These are phyloP conservation scores for Tetrapisispora nanseiensis DNA, from an alignment of 805 yeast species.

Conservation along the genomic window DNA sequence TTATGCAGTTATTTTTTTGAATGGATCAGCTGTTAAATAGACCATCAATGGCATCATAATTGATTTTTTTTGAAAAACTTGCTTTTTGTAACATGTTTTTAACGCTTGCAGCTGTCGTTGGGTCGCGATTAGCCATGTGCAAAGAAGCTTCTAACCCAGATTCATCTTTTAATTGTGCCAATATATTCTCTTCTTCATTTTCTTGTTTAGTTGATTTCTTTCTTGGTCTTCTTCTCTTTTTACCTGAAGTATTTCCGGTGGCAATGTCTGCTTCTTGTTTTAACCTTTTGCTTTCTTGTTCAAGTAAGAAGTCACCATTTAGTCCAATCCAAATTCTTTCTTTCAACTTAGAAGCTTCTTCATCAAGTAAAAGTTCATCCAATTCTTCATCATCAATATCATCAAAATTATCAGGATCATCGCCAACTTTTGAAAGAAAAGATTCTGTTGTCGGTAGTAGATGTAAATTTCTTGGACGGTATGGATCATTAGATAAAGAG, in stretches of 20 bases:
- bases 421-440: slow-evolving; percentile 42
- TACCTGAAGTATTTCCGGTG: slow-evolving; percentile 61
- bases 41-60: slow-evolving; percentile 69
- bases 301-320: slow-evolving; percentile 75
- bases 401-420: slow-evolving; percentile 52
- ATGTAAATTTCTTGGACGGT: slow-evolving; percentile 47
- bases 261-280: slow-evolving; percentile 80
- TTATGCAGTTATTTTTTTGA: background rate
- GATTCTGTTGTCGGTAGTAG: slow-evolving; percentile 50
- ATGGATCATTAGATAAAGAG: slow-evolving; percentile 32
- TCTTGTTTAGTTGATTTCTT: slow-evolving; percentile 13
- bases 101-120: slow-evolving; percentile 71
- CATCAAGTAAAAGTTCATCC: slow-evolving; percentile 47
- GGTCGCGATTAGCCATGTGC: slow-evolving; percentile 28
- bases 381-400: slow-evolving; percentile 84
- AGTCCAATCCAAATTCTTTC: slow-evolving; percentile 84
- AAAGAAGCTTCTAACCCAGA: slow-evolving; percentile 34
- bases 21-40: slow-evolving; percentile 23
- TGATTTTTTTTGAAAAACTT: slow-evolving; percentile 78
- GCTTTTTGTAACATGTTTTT: slow-evolving; percentile 66
- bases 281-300: slow-evolving; percentile 74
- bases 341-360: slow-evolving; percentile 63
- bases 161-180: slow-evolving; percentile 20
- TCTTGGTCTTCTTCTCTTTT: slow-evolving; percentile 34
- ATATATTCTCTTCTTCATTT: slow-evolving; percentile 6